Evolutionary conservation across 306 rosid genomes (phyloP), one percentile per base, ranked within the genome.

Genomic region (Gynostemma pentaphyllum): DNA sequence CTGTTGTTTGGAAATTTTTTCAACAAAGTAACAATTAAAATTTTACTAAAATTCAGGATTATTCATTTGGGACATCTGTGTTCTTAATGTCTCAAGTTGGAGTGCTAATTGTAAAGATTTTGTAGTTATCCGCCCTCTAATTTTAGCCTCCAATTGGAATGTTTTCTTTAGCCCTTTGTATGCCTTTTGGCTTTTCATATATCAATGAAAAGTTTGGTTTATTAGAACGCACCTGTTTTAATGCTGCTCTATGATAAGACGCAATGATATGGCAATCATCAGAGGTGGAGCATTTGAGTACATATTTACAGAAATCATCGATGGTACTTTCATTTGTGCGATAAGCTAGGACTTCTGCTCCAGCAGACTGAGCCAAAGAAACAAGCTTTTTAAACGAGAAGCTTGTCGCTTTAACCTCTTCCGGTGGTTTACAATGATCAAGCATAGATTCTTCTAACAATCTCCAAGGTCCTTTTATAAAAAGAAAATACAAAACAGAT

Each of bases 391-490:
- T 96, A 48, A 92, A 86, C 9, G 96, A 79, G 76, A 92, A 86
- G 68, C 98, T 96, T 69, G 74, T 77, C 23, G 83, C 81, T 75
- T 81, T 92, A 56, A 92, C 91, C 39, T 57, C 81, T 62, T 92
- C 96, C 68, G 88, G 71, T 52, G 98, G 84, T 44, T 92, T 96
- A 53, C 98, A 92, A 37, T 95, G 88, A 68, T 92, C 98, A 70
- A 92, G 53, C 98, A 92, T 92, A 42, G 98, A 82, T 60, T 92
- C 98, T 79, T 92, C 98, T 61, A 86, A 88, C 98, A 96, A 92
- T 77, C 96, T 92, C 98, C 98, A 88, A 67, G 98, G 95, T 30
- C 98, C 96, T 92, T 65, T 27, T 49, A 14, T 19, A 61, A n/a
- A n/a, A 76, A 5, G 21, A 32, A 45, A 42, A 37, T 16, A 13